phyloP scores from a whole-genome alignment of 1,284 basidiomycete species.

The Naganishia liquefaciens region DNA sequence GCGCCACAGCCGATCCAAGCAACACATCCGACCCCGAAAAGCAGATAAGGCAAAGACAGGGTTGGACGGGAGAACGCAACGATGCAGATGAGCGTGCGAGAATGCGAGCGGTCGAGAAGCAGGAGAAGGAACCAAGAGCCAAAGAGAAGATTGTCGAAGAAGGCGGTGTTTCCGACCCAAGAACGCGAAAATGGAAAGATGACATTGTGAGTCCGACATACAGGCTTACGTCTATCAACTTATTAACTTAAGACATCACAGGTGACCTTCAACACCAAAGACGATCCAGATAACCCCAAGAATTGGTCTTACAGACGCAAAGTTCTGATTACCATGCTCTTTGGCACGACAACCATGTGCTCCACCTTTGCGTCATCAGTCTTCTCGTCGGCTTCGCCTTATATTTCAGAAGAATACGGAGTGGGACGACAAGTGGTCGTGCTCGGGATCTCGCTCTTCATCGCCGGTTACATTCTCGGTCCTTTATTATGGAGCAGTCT shows the following conservation, averaged over 20 bases:
- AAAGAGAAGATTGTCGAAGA: constrained; percentile 15
- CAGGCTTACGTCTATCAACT: neutral
- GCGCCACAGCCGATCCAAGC: too few relatives aligned
- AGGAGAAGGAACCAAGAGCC: neutral
- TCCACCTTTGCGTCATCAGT: constrained; percentile 55
- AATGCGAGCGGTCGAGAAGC: constrained; percentile 6
- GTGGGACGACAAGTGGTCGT: constrained; percentile 62
- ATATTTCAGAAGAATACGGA: constrained; percentile 62
- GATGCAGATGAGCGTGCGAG: constrained; percentile 13
- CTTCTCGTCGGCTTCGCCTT: constrained; percentile 65
- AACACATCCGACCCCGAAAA: neutral
- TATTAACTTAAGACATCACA: constrained; percentile 14
- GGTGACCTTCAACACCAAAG: constrained; percentile 66
- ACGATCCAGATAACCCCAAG: constrained; percentile 66
- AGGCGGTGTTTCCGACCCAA: constrained; percentile 19
- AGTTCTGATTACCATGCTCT: constrained; percentile 67
- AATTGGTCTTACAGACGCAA: constrained; percentile 66
- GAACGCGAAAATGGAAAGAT: constrained; percentile 32
- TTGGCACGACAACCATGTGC: constrained; percentile 64
- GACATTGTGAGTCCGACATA: constrained; percentile 29
- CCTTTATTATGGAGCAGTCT: constrained; percentile 62
- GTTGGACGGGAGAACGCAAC: constrained; percentile 13
- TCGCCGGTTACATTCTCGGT: constrained; percentile 64
- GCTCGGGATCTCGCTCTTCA: constrained; percentile 67
- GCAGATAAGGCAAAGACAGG: constrained; percentile 5